Evolutionary conservation across 306 rosid genomes (phyloP), one percentile per base, ranked within the genome.

Genomic region (Cercis canadensis): DNA sequence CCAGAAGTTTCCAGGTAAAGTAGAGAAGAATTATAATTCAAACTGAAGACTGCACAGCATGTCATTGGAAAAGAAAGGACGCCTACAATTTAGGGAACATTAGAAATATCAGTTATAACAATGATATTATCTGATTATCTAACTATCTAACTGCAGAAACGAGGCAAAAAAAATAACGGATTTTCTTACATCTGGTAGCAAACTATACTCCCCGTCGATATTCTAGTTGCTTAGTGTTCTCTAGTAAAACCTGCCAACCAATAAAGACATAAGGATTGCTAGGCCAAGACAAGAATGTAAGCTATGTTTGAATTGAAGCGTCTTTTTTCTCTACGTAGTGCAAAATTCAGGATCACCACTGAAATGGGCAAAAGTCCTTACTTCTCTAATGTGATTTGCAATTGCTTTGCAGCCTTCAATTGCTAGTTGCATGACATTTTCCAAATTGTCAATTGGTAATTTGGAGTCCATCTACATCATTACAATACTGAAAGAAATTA

Each of bases 371-470:
- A 16, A 39, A 8, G 17, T 67, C 67, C 90, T 81, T 83, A 88
- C 97, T 67, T 94, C 90, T 72, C 86, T 72, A 7, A 90, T 76
- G 73, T 88, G 86, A 56, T 77, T 91, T 36, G 97, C 98, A 65
- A 93, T 83, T 21, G 96, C 96, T 80, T 94, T 94, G 92, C 97
- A 94, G 69, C 98, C 98, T 78, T 94, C 94, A 7, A 75, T 84
- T 66, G 94, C 90, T 67, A 94, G 88, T 83, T 90, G 95, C 89
- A 90, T 88, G 57, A 94, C 95, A 53, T 60, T 87, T 82, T 94
- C 96, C 71, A 90, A 84, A 59, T 80, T 80, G 75, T 94, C 98
- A 78, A 90, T 80, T 6, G 94, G 86, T 67, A 94, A 72, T 81
- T 93, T 93, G 34, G 97, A 81, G 82, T 93, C 98, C 98, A 93